Conservation (phyloP, 176 grass and related monocot species). For the Otatea glauca region DNA sequence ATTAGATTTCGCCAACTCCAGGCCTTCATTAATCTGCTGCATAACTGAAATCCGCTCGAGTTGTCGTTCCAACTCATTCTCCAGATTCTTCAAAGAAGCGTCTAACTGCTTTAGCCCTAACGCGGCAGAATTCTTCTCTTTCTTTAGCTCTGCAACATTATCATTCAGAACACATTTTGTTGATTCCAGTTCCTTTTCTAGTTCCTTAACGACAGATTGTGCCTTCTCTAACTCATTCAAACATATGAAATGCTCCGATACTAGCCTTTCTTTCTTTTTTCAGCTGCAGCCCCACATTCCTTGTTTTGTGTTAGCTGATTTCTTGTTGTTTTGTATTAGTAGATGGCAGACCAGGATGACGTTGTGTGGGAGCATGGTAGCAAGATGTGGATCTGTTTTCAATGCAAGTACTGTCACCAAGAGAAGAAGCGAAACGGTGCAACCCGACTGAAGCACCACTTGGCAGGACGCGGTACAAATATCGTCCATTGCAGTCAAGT, state of each 20-base stretch:
- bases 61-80: constrained; percentile 49
- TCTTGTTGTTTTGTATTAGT: too few relatives aligned
- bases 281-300: constrained; percentile 40
- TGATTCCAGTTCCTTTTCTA: constrained; percentile 53
- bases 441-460: too few relatives aligned
- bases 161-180: constrained; percentile 43
- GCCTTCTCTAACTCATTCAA: constrained; percentile 55
- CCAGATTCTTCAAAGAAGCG: constrained; percentile 54
- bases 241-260: constrained; percentile 45
- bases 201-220: constrained; percentile 26
- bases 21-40: constrained; percentile 39
- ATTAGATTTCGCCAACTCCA: constrained; percentile 46
- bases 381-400: too few relatives aligned
- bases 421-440: too few relatives aligned
- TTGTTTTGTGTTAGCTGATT: not conserved
- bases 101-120: constrained; percentile 42
- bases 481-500: too few relatives aligned
- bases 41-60: constrained; percentile 46
- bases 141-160: constrained; percentile 38
- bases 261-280: constrained; percentile 53
- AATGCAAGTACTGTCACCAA: too few relatives aligned
- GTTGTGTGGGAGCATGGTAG: too few relatives aligned
- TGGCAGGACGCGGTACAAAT: too few relatives aligned
- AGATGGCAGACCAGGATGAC: too few relatives aligned
- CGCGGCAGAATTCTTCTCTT: constrained; percentile 18